phyloP scores from a whole-genome alignment of 2,329 filamentous ascomycete species.

The Alternaria brassicicola region DNA sequence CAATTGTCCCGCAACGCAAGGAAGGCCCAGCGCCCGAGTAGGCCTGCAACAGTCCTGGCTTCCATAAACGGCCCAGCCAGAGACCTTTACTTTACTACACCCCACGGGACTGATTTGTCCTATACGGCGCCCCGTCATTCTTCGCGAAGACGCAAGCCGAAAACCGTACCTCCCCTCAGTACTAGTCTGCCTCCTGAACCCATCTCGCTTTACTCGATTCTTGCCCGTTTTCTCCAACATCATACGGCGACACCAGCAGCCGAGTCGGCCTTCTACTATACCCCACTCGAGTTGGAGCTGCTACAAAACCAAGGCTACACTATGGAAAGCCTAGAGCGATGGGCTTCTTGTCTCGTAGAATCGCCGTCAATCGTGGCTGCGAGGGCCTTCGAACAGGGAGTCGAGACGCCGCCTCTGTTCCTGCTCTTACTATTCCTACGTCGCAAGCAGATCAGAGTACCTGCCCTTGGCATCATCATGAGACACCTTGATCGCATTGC shows the following conservation, averaged over 20 bases:
- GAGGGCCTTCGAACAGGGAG: constrained; percentile 21
- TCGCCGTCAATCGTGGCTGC: constrained; percentile 25
- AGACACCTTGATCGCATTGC: constrained; percentile 30
- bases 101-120: constrained; percentile 21
- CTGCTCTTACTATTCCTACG: constrained; percentile 41
- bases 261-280: constrained; percentile 21
- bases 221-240: constrained; percentile 34
- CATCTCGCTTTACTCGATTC: constrained; percentile 32
- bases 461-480: constrained; percentile 32
- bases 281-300: constrained; percentile 23
- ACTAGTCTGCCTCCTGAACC: constrained; percentile 11
- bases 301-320: constrained; percentile 28
- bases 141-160: neutral
- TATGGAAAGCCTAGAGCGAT: constrained; percentile 24
- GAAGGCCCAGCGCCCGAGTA: constrained; percentile 30
- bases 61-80: constrained; percentile 24
- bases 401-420: constrained; percentile 35
- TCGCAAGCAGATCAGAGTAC: constrained; percentile 31
- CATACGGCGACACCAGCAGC: constrained; percentile 8
- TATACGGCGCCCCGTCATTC: constrained; percentile 7
- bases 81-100: constrained; percentile 25
- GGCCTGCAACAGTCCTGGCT: constrained; percentile 27
- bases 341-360: constrained; percentile 32
- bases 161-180: neutral
- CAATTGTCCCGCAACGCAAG: constrained; percentile 18